Conservation (phyloP, 345 rosid genomes). For the Moringa oleifera region DNA sequence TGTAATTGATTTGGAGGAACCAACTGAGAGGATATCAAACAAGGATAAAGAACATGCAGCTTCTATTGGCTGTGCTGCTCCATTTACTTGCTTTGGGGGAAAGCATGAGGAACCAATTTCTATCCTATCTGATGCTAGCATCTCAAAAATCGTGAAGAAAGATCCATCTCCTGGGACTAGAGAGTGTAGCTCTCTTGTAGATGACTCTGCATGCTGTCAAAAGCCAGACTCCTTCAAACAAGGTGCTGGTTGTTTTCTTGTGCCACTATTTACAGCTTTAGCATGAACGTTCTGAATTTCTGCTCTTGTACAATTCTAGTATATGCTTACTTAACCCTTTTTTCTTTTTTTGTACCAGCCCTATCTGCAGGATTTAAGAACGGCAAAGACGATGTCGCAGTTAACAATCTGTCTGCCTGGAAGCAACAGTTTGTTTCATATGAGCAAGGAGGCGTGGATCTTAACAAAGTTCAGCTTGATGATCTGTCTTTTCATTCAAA, state of each 20-base stretch:
- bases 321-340: not conserved
- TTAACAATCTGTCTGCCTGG: slow-evolving; percentile 9
- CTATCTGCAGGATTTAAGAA: slow-evolving; percentile 23
- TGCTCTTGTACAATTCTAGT: slow-evolving; percentile 5
- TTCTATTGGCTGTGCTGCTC: slow-evolving; percentile 14
- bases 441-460: slow-evolving; percentile 26
- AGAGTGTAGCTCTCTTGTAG: slow-evolving; percentile 13
- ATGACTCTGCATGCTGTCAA: slow-evolving; percentile 15
- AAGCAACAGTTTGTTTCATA: slow-evolving; percentile 10
- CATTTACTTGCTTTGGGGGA: slow-evolving; percentile 6
- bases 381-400: slow-evolving; percentile 2
- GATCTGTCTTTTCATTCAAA: slow-evolving; percentile 25
- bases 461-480: slow-evolving; percentile 32
- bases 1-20: slow-evolving; percentile 33
- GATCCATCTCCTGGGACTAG: slow-evolving; percentile 14
- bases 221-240: slow-evolving; percentile 15
- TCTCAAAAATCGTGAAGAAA: slow-evolving; percentile 16
- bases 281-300: not conserved
- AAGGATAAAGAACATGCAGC: slow-evolving; percentile 9
- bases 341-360: not conserved
- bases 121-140: slow-evolving; percentile 14
- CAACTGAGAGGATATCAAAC: slow-evolving; percentile 8
- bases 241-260: slow-evolving; percentile 18
- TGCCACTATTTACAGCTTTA: slow-evolving; percentile 1
- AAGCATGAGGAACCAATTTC: slow-evolving; percentile 16